These are phyloP conservation scores for Bjerkandera adusta DNA, from an alignment of 1,284 basidiomycete species.

Conservation along the genomic window DNA sequence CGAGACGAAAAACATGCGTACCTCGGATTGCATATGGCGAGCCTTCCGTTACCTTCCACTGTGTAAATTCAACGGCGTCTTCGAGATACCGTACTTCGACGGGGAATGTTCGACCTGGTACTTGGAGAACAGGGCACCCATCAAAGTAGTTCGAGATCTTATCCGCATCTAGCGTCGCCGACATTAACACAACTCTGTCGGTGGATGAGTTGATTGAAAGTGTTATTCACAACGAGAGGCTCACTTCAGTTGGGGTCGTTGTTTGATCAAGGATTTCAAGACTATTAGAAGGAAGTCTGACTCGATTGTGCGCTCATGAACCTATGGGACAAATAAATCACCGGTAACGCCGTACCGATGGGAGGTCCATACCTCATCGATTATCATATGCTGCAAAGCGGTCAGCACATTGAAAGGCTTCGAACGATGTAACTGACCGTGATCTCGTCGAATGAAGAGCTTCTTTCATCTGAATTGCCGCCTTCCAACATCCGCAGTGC, in stretches of 20 bases:
- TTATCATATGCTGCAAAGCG: slow-evolving; percentile 69
- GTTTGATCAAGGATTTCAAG: slow-evolving; percentile 82
- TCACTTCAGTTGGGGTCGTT: slow-evolving; percentile 83
- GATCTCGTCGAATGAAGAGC: slow-evolving; percentile 88
- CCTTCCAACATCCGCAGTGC: slow-evolving; percentile 96
- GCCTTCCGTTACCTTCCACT: slow-evolving; percentile 83
- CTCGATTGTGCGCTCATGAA: slow-evolving; percentile 96
- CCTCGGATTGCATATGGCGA: slow-evolving; percentile 84
- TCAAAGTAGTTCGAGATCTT: slow-evolving; percentile 95
- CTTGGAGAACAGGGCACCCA: slow-evolving; percentile 83
- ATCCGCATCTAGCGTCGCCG: slow-evolving; percentile 93
- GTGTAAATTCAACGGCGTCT: slow-evolving; percentile 86
- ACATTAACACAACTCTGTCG: slow-evolving; percentile 92
- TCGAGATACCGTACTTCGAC: slow-evolving; percentile 89
- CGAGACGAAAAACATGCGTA: slow-evolving; percentile 26
- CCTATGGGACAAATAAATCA: slow-evolving; percentile 27
- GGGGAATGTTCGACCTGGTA: slow-evolving; percentile 97
- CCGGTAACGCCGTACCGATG: neutral
- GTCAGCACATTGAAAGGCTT: neutral
- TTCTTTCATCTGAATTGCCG: slow-evolving; percentile 59
- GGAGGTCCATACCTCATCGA: slow-evolving; percentile 68
- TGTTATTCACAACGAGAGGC: slow-evolving; percentile 12
- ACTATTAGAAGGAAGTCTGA: slow-evolving; percentile 97
- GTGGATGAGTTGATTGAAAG: neutral
- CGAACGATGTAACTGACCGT: slow-evolving; percentile 53